Conservation (phyloP, 2,329 filamentous ascomycete species). For the Fusarium sp. region DNA sequence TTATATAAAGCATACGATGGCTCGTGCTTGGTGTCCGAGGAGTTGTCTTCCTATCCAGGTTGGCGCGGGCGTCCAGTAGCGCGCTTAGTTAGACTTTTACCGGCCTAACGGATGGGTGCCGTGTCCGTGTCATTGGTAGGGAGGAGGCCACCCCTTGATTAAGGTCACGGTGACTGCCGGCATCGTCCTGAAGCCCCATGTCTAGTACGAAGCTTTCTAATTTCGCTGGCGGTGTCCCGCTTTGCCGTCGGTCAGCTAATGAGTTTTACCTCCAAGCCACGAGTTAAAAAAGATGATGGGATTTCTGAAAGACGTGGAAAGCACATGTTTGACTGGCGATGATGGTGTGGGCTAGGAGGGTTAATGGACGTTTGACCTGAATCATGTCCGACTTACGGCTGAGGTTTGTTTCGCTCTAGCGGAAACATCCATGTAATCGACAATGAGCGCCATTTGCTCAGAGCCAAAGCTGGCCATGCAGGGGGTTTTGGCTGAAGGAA, state of each 20-base stretch:
- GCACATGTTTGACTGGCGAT: not conserved
- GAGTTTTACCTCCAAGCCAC: not conserved
- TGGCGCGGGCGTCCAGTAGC: conserved; percentile 1
- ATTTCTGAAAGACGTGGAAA: not conserved
- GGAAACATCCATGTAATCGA: conserved; percentile 11
- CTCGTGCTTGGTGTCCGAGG: not conserved
- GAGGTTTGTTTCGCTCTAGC: conserved; percentile 5
- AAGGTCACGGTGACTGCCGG: not conserved
- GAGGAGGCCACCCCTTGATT: not conserved
- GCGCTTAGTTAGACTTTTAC: not conserved
- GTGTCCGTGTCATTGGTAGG: conserved; percentile 10
- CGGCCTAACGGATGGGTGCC: conserved; percentile 14
- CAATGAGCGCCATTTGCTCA: conserved; percentile 3
- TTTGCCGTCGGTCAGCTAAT: not conserved
- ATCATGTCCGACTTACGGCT: conserved; percentile 11
- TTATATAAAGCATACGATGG: not conserved
- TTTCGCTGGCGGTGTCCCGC: conserved; percentile 2
- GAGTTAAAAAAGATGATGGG: not conserved
- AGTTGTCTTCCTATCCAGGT: conserved; percentile 8
- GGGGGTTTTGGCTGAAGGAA: conserved; percentile 1
- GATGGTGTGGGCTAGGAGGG: not conserved
- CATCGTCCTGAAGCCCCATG: not conserved
- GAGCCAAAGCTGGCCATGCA: not conserved
- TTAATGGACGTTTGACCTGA: not conserved
- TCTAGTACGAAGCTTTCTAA: not conserved